Evolutionary conservation across 345 rosid genomes (phyloP).

Genomic region (Barbarea vulgaris): DNA sequence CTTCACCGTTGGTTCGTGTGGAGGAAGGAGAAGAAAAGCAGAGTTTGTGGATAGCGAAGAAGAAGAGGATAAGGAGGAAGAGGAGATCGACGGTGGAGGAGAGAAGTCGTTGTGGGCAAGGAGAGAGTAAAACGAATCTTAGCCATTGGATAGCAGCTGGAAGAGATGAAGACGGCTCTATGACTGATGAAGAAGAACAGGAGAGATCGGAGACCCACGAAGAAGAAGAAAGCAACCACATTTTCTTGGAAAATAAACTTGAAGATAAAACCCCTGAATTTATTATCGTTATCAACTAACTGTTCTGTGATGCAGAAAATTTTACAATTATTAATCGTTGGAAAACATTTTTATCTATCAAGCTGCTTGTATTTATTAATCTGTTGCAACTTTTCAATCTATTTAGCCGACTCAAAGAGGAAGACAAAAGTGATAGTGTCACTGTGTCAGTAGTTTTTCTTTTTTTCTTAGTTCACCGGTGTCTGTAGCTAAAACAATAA

Average conservation of each 20-base stretch:
- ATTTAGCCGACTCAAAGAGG: neutral
- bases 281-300: neutral
- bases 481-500: neutral
- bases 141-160: slow-evolving; percentile 64
- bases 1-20: slow-evolving; percentile 6
- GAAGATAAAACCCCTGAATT: neutral
- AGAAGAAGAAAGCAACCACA: slow-evolving; percentile 38
- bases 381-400: neutral
- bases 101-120: slow-evolving; percentile 79
- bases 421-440: neutral
- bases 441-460: neutral
- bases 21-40: slow-evolving; percentile 17
- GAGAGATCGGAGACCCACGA: slow-evolving; percentile 36
- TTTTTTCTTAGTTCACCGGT: neutral
- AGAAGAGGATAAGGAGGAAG: slow-evolving; percentile 47
- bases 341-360: neutral
- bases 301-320: neutral
- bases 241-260: neutral
- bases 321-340: neutral
- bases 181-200: slow-evolving; percentile 25
- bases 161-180: slow-evolving; percentile 38
- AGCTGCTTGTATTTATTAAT: neutral
- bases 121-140: slow-evolving; percentile 70
- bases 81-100: slow-evolving; percentile 54
- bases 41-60: slow-evolving; percentile 40